phyloP scores from a whole-genome alignment of 148 eudicot genomes.

The Dysphania ambrosioides region DNA sequence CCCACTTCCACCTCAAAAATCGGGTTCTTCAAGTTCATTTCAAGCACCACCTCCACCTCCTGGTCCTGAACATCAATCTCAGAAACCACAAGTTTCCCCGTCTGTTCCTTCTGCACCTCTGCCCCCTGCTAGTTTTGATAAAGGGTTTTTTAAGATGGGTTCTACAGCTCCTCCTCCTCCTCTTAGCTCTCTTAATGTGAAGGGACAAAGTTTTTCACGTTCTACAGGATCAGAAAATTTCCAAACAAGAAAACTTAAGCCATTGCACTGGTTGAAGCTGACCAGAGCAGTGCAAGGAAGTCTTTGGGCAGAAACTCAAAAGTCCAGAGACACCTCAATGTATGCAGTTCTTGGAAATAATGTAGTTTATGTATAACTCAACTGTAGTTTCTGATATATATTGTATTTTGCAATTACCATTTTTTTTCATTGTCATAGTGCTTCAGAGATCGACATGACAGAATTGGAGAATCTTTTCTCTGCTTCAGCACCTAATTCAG shows the following conservation, averaged over 20 bases:
- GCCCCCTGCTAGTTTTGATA: constrained; percentile 39
- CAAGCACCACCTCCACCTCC: constrained; percentile 48
- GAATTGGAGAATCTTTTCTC: constrained; percentile 87
- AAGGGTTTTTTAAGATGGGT: constrained; percentile 28
- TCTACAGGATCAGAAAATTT: constrained; percentile 35
- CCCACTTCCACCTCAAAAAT: constrained; percentile 30
- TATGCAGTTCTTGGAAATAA: constrained; percentile 30
- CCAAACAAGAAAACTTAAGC: constrained; percentile 73
- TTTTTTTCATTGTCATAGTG: constrained; percentile 35
- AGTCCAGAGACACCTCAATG: constrained; percentile 63
- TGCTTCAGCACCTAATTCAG: constrained; percentile 60
- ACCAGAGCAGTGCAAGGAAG: constrained; percentile 91
- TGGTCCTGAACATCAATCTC: constrained; percentile 20
- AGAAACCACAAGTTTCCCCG: constrained; percentile 21
- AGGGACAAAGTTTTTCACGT: constrained; percentile 44
- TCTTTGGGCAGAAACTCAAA: constrained; percentile 88
- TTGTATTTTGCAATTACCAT: background rate
- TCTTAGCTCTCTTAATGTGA: constrained; percentile 33
- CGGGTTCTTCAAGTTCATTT: constrained; percentile 17
- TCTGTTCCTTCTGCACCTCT: constrained; percentile 50
- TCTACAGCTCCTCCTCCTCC: constrained; percentile 58
- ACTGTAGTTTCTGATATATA: background rate
- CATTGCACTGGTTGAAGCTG: constrained; percentile 89
- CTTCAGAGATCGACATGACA: constrained; percentile 90
- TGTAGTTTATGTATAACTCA: background rate